Evolutionary conservation across 768 basidiomycete genomes (phyloP).

Genomic region (Phanerochaete carnosa): DNA sequence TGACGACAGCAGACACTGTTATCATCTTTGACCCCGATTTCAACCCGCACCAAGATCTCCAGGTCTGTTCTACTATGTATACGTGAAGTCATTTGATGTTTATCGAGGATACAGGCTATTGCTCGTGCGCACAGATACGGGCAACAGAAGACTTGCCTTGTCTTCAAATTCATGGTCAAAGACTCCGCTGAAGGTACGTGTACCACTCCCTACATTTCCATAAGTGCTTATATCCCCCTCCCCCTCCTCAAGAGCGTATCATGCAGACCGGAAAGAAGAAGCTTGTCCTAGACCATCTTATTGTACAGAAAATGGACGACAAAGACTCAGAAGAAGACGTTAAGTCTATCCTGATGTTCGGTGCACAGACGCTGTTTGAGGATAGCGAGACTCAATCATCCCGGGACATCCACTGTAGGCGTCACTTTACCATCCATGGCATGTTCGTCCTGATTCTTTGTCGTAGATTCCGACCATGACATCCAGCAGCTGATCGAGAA

Average conservation of each 20-base stretch:
- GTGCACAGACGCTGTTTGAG: conserved; percentile 83
- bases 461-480: conserved; percentile 71
- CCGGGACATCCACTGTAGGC: conserved; percentile 24
- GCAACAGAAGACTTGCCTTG: conserved; percentile 89
- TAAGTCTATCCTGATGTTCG: conserved; percentile 86
- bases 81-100: not conserved
- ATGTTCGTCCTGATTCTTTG: not conserved
- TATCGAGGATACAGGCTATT: conserved; percentile 67
- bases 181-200: conserved; percentile 81
- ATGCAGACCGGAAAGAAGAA: conserved; percentile 95
- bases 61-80: conserved; percentile 48
- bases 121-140: conserved; percentile 93
- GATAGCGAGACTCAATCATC: conserved; percentile 44
- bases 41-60: conserved; percentile 96
- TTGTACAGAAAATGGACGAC: conserved; percentile 95
- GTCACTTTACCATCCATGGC: not conserved
- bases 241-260: conserved; percentile 65
- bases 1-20: conserved; percentile 88
- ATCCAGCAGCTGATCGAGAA: conserved; percentile 85
- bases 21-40: conserved; percentile 95
- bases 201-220: not conserved
- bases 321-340: conserved; percentile 75
- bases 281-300: conserved; percentile 88
- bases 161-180: conserved; percentile 96
- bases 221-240: not conserved